A percentile compares a stretch with the other conserved stretches of the same genome.
Conservation (phyloP, 2,329 filamentous ascomycete genomes). For the Aspergillus hiratsukae region DNA sequence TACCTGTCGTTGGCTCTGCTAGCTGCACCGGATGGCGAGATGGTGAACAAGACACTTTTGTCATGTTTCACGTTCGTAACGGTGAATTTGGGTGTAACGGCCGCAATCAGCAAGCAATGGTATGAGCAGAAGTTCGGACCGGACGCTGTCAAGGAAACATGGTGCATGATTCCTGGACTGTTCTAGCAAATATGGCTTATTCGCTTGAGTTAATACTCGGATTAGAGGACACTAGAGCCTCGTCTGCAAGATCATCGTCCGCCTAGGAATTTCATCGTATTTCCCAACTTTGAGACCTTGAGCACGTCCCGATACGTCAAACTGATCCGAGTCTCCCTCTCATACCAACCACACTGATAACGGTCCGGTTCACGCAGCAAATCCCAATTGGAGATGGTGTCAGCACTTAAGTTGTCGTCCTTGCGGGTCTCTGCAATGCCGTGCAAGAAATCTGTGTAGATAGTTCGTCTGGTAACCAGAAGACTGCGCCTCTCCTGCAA, state of each 20-base stretch:
- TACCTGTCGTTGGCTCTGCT: constrained; percentile 74
- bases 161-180: constrained; percentile 67
- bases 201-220: background rate
- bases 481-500: constrained; percentile 79
- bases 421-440: constrained; percentile 53
- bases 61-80: constrained; percentile 68
- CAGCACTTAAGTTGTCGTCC: constrained; percentile 60
- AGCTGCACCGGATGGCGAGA: constrained; percentile 62
- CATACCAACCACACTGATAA: constrained; percentile 40
- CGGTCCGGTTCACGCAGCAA: constrained; percentile 44
- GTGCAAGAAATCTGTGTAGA: constrained; percentile 57
- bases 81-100: constrained; percentile 77
- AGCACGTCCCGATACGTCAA: constrained; percentile 77
- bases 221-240: background rate
- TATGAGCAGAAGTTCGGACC: constrained; percentile 70
- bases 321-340: constrained; percentile 52
- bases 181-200: constrained; percentile 20
- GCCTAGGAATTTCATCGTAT: constrained; percentile 56
- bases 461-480: constrained; percentile 50
- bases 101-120: constrained; percentile 72
- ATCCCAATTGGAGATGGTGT: constrained; percentile 54
- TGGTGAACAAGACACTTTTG: constrained; percentile 69
- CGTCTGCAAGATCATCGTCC: constrained; percentile 15
- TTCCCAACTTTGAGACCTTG: constrained; percentile 70
- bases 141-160: constrained; percentile 58